Evolutionary conservation across 345 rosid genomes (phyloP), one percentile per base, ranked within the genome.

Genomic region (Salix purpurea): DNA sequence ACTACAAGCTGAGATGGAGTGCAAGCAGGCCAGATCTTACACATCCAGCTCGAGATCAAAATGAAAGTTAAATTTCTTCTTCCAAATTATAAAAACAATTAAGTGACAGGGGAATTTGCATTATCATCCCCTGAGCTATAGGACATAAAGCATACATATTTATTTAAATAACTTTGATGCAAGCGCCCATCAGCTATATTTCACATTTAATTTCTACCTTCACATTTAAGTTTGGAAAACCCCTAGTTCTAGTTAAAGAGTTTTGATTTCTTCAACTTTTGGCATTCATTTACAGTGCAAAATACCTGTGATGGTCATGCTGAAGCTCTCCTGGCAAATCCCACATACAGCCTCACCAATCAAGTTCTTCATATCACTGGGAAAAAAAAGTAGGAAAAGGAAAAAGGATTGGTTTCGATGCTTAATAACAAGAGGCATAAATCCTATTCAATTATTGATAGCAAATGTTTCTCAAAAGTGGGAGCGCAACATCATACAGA

Each of bases 301-400:
- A 68, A 71, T 69, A 96, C 99, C 98, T 82, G 97, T 92, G 81
- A 94, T 84, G 32, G 94, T 77, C 34, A 94, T 94, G 87, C 93
- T 92, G 78, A 91, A 96, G 70, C 84, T 88, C 85, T 96, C 99
- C 37, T 89, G 92, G 80, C 99, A 94, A 66, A 96, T 96, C 75
- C 90, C 74, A 56, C 99, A 94, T 1, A 79, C 30, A 70, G 99
- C 99, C 54, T 81, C 90, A 39, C 97, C 99, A 44, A 91, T 86
- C 82, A 94, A 78, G 77, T 84, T 83, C 87, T 96, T 96, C 97
- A 94, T 92, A 76, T 92, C 97, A 74, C 99, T 96, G 89, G 79
- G 5, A 4, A 65, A 72, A 65, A 73, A 16, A 48, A 23, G 72
- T 34, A 74, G 23, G 71, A 56, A 36, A 40, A 76, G 13, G 37